A percentile compares a stretch with the other conserved stretches of the same genome.
These are phyloP conservation scores for Astrephomene gubernaculifera DNA, from an alignment of 139 green algal species.

Conservation along the genomic window DNA sequence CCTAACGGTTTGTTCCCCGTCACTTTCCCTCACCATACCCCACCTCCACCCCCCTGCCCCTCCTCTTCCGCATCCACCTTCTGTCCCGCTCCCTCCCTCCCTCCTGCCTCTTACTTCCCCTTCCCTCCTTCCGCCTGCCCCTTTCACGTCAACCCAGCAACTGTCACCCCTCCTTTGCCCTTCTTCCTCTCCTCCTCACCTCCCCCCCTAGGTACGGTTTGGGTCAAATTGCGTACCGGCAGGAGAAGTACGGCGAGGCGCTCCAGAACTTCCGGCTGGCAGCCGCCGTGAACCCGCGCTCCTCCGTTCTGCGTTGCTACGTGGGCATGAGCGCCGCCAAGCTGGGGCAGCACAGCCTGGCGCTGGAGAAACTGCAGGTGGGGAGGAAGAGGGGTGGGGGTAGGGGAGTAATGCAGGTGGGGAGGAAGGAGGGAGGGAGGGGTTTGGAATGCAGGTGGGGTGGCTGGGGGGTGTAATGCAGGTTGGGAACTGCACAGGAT, in stretches of 20 bases:
- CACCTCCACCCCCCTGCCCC: no score
- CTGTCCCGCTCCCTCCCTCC: no score
- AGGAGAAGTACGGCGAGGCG: constrained; percentile 94
- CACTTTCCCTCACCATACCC: no score
- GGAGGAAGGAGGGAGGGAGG: background rate
- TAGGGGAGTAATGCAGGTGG: background rate
- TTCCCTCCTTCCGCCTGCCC: no score
- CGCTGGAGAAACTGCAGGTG: constrained; percentile 78
- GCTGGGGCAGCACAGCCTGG: constrained; percentile 74
- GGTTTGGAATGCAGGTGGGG: background rate
- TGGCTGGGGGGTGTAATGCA: background rate
- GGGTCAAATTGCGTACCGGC: constrained; percentile 91
- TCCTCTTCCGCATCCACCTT: no score
- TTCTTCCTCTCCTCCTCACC: background rate
- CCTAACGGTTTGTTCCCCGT: no score
- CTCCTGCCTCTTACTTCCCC: no score
- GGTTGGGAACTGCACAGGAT: background rate
- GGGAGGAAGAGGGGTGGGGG: background rate
- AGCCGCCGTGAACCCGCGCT: constrained; percentile 80
- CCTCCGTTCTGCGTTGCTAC: constrained; percentile 93
- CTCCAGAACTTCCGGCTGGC: constrained; percentile 90
- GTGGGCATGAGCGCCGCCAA: constrained; percentile 87
- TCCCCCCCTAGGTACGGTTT: constrained; percentile 88
- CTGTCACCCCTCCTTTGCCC: background rate
- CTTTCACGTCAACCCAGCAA: no score